A percentile compares a stretch with the other conserved stretches of the same genome.
Evolutionary conservation across 495 filamentous ascomycete species (phyloP).

Genomic region (Penicillium lividum): DNA sequence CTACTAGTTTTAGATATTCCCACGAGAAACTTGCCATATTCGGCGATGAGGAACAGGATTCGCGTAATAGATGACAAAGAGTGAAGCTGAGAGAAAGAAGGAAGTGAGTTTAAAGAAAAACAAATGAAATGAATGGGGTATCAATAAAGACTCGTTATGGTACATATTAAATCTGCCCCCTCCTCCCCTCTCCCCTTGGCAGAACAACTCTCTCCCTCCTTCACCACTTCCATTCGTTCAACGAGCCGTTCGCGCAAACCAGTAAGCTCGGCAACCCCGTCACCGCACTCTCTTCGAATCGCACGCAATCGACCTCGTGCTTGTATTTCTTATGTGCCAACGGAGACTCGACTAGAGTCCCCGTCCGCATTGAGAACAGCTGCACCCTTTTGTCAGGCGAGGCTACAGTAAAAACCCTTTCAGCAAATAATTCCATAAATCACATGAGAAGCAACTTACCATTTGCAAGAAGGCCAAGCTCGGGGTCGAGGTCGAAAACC

Average conservation of each 20-base stretch:
- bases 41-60: too few species aligned
- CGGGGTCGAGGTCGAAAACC: conserved; percentile 40
- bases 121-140: too few species aligned
- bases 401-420: conserved; percentile 12
- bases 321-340: conserved; percentile 30
- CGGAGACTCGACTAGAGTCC: conserved; percentile 36
- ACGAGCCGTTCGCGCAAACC: conserved; percentile 34
- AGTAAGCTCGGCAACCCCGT: conserved; percentile 40
- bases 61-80: too few species aligned
- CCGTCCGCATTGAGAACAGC: conserved; percentile 42
- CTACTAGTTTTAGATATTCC: too few species aligned
- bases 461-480: conserved; percentile 41
- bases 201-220: too few species aligned
- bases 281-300: conserved; percentile 34
- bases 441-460: conserved; percentile 24
- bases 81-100: too few species aligned
- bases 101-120: too few species aligned
- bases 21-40: too few species aligned
- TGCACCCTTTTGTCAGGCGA: conserved; percentile 38
- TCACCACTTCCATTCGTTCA: conserved; percentile 44
- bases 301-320: conserved; percentile 33
- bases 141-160: too few species aligned
- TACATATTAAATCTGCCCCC: too few species aligned
- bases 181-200: too few species aligned
- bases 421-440: not conserved